These are phyloP conservation scores for Coriaria nepalensis DNA, from an alignment of 306 rosid genomes.

Conservation along the genomic window DNA sequence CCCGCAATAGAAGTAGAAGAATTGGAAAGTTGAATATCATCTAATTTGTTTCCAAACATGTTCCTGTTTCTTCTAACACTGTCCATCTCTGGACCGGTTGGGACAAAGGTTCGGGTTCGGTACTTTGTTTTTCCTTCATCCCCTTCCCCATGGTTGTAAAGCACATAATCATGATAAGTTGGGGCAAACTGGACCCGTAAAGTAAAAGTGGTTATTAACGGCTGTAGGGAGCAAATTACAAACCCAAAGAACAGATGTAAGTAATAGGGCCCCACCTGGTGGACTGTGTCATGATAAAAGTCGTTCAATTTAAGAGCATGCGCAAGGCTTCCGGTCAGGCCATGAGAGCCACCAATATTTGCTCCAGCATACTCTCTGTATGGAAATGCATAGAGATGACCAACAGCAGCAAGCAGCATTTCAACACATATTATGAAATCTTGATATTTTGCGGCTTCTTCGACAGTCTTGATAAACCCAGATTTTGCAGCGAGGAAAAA, in stretches of 20 bases:
- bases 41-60: conserved; percentile 54
- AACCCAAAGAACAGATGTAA: neutral
- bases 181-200: conserved; percentile 99
- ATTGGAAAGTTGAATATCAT: conserved; percentile 76
- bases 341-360: conserved; percentile 61
- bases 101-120: conserved; percentile 93
- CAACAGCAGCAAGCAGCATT: conserved; percentile 94
- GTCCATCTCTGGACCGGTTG: conserved; percentile 95
- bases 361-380: conserved; percentile 99
- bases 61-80: conserved; percentile 62
- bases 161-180: conserved; percentile 95
- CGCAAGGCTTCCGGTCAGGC: conserved; percentile 77
- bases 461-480: conserved; percentile 63
- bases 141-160: conserved; percentile 80
- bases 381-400: conserved; percentile 93
- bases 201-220: conserved; percentile 4
- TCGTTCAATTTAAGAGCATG: conserved; percentile 87
- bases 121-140: conserved; percentile 83
- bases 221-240: neutral
- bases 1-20: conserved; percentile 46
- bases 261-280: conserved; percentile 52
- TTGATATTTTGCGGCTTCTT: conserved; percentile 82
- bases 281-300: conserved; percentile 93
- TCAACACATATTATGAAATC: conserved; percentile 86
- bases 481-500: conserved; percentile 96